Conservation (phyloP, 2,329 filamentous ascomycete species). For the Fonsecaea erecta region DNA sequence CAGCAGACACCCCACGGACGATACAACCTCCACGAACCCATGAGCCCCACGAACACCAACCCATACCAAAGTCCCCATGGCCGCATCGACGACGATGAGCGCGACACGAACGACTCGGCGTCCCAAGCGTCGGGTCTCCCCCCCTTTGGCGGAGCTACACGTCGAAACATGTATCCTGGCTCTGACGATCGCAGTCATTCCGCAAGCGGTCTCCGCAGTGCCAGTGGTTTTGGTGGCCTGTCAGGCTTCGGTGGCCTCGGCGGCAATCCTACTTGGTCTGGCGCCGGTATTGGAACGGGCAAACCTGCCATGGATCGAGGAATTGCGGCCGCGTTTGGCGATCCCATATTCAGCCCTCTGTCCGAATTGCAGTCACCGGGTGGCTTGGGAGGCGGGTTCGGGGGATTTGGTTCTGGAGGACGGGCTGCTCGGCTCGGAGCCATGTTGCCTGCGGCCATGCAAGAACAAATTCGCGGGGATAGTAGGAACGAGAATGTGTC, state of each 20-base stretch:
- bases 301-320: constrained; percentile 67
- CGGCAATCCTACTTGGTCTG: constrained; percentile 53
- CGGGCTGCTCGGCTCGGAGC: constrained; percentile 83
- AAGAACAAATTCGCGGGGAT: constrained; percentile 79
- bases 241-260: constrained; percentile 70
- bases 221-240: constrained; percentile 39
- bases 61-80: constrained; percentile 90
- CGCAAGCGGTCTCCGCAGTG: constrained; percentile 74
- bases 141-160: constrained; percentile 53
- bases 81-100: constrained; percentile 66
- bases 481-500: constrained; percentile 44
- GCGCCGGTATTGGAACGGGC: constrained; percentile 67
- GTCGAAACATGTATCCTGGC: constrained; percentile 62
- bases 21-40: constrained; percentile 65
- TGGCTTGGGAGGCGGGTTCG: constrained; percentile 65
- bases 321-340: constrained; percentile 58
- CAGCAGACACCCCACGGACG: constrained; percentile 60
- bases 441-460: constrained; percentile 85
- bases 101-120: constrained; percentile 53
- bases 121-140: constrained; percentile 48
- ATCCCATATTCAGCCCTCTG: constrained; percentile 73
- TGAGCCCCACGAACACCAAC: constrained; percentile 94
- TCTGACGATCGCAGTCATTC: constrained; percentile 86
- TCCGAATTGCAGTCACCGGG: constrained; percentile 78
- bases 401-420: constrained; percentile 66